A percentile compares a stretch with the other conserved stretches of the same genome.
These are phyloP conservation scores for Aspergillus bombycis DNA, from an alignment of 2,329 filamentous ascomycete species.

Conservation along the genomic window DNA sequence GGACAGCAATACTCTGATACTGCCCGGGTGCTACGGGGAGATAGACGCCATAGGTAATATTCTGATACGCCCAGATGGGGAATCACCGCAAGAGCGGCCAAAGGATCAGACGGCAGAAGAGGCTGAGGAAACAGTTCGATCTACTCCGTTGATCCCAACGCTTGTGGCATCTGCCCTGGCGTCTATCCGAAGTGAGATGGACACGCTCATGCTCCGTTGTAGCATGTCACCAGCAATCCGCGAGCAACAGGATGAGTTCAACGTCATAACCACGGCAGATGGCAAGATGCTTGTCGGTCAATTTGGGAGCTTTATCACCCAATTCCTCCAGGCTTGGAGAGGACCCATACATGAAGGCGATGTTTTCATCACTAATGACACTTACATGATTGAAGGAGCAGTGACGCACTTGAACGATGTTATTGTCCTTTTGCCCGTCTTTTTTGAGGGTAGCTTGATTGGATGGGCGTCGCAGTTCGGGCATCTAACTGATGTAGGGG, in stretches of 20 bases:
- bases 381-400: constrained; percentile 53
- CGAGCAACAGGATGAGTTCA: constrained; percentile 58
- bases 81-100: constrained; percentile 15
- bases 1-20: constrained; percentile 56
- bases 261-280: constrained; percentile 53
- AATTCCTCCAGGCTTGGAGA: constrained; percentile 52
- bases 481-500: constrained; percentile 51
- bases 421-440: constrained; percentile 54
- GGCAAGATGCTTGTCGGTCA: constrained; percentile 58
- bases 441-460: constrained; percentile 47
- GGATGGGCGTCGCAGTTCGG: constrained; percentile 57
- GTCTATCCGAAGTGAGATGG: constrained; percentile 54
- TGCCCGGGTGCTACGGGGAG: constrained; percentile 52
- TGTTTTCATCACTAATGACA: constrained; percentile 56
- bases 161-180: constrained; percentile 50
- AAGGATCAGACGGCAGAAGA: constrained; percentile 40
- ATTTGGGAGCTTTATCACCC: constrained; percentile 54
- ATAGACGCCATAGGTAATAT: constrained; percentile 55
- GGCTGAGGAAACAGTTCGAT: constrained; percentile 40
- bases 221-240: constrained; percentile 56
- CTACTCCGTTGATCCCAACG: constrained; percentile 48
- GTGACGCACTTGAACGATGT: constrained; percentile 56
- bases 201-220: constrained; percentile 54
- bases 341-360: constrained; percentile 54
- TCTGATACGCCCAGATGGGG: constrained; percentile 47